Conservation (phyloP, 768 basidiomycete species). For the Boletales sp. region DNA sequence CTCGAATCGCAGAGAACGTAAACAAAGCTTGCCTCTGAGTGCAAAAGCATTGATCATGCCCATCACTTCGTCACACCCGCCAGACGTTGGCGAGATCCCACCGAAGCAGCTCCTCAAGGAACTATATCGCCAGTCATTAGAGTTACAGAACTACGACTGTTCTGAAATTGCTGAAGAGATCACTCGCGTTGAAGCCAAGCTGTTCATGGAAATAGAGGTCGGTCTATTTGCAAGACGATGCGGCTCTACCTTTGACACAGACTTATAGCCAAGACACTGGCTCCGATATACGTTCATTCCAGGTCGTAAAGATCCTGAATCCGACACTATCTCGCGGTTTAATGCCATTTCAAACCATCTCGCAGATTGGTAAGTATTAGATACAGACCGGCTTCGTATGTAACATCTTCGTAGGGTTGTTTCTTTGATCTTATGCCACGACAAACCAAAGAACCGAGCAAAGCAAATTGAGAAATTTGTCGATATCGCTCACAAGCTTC, state of each 20-base stretch:
- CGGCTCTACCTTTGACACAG: background rate
- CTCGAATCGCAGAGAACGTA: conserved; percentile 52
- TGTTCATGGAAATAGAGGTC: conserved; percentile 79
- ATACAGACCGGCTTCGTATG: background rate
- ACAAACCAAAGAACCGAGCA: conserved; percentile 69
- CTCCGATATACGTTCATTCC: conserved; percentile 72
- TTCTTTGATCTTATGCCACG: conserved; percentile 86
- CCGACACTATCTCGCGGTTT: conserved; percentile 69
- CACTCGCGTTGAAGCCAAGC: conserved; percentile 63
- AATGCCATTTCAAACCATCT: conserved; percentile 79
- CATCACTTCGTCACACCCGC: conserved; percentile 23
- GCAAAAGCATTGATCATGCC: conserved; percentile 42
- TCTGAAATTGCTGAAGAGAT: conserved; percentile 82
- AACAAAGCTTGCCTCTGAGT: conserved; percentile 60
- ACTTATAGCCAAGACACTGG: conserved; percentile 78
- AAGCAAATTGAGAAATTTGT: conserved; percentile 87
- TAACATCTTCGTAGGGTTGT: conserved; percentile 63
- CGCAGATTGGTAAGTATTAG: conserved; percentile 64
- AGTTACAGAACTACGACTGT: conserved; percentile 53
- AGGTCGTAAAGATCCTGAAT: conserved; percentile 59
- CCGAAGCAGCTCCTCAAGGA: conserved; percentile 62
- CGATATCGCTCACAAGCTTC: conserved; percentile 75
- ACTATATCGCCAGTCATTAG: conserved; percentile 54
- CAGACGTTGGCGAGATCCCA: conserved; percentile 37
- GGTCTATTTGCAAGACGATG: conserved; percentile 12